phyloP scores from a whole-genome alignment of 257 asterid genomes.

The Anisodus acutangulus region DNA sequence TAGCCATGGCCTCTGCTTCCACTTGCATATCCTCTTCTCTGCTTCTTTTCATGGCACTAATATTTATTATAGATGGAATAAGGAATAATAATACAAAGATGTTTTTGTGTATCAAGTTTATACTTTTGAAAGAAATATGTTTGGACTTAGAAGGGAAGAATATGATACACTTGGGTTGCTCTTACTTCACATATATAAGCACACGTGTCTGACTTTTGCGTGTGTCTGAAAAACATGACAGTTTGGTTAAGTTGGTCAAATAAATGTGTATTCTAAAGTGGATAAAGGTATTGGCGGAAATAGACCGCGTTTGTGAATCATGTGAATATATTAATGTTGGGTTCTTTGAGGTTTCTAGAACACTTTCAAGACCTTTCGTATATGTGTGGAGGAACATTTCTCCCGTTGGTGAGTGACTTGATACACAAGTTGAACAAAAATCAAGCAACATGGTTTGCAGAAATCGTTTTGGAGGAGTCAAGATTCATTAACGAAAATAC shows the following conservation, averaged over 20 bases:
- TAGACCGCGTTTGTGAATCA: too few species aligned
- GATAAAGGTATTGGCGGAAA: not conserved
- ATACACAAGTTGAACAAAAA: too few species aligned
- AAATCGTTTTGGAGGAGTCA: too few species aligned
- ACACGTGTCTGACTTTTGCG: not conserved
- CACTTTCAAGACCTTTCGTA: not conserved
- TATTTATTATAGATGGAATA: not conserved
- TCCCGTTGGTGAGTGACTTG: too few species aligned
- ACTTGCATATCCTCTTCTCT: not conserved
- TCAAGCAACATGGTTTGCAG: too few species aligned
- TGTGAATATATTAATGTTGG: not conserved
- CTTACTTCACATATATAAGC: not conserved
- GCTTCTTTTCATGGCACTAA: conserved; percentile 8
- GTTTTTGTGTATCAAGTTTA: not conserved
- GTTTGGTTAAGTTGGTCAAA: not conserved
- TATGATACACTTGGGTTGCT: not conserved
- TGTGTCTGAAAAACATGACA: not conserved
- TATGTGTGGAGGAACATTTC: too few species aligned
- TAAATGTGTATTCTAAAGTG: not conserved
- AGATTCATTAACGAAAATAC: too few species aligned
- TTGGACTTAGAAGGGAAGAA: not conserved
- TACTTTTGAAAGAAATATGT: not conserved
- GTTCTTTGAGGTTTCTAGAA: not conserved
- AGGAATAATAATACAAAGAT: not conserved
- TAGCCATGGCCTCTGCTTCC: conserved; percentile 27